A percentile compares a stretch with the other conserved stretches of the same genome.
These are phyloP conservation scores for Phyllosticta ampelicida DNA, from an alignment of 2,329 filamentous ascomycete species.

Conservation along the genomic window DNA sequence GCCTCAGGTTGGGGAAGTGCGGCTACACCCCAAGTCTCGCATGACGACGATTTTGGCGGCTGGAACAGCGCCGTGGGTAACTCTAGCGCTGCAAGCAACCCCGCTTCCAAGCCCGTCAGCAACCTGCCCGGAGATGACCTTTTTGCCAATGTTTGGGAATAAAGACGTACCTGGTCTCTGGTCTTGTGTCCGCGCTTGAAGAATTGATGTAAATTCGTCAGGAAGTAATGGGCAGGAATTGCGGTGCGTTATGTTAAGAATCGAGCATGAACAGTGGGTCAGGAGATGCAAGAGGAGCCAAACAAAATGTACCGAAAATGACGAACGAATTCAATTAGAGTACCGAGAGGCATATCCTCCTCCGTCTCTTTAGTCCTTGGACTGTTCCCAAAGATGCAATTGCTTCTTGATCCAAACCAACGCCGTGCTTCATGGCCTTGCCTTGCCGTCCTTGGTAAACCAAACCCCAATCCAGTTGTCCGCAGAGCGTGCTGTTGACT, in stretches of 20 bases:
- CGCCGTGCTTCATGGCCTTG: not conserved
- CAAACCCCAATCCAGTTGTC: not conserved
- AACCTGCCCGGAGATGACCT: slow-evolving; percentile 63
- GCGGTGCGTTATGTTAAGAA: not conserved
- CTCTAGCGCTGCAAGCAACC: slow-evolving; percentile 23
- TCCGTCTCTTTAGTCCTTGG: not conserved
- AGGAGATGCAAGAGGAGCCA: not conserved
- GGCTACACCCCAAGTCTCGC: slow-evolving; percentile 48
- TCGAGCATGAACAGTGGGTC: not conserved
- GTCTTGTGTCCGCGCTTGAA: not conserved
- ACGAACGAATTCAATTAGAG: not conserved
- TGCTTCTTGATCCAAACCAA: not conserved
- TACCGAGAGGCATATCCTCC: not conserved
- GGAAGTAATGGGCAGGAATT: not conserved
- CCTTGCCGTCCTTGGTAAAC: not conserved
- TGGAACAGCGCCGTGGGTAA: slow-evolving; percentile 67
- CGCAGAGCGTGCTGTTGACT: not conserved
- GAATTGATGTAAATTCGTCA: not conserved
- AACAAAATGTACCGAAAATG: not conserved
- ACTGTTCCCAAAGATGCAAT: not conserved
- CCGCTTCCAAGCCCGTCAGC: slow-evolving; percentile 37
- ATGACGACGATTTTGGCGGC: slow-evolving; percentile 92
- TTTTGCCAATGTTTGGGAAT: slow-evolving; percentile 95
- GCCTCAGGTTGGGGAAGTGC: slow-evolving; percentile 51
- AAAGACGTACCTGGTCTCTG: slow-evolving; percentile 12